A percentile compares a stretch with the other conserved stretches of the same genome.
Conservation (phyloP, 1,284 basidiomycete species). For the Athelia sp. region DNA sequence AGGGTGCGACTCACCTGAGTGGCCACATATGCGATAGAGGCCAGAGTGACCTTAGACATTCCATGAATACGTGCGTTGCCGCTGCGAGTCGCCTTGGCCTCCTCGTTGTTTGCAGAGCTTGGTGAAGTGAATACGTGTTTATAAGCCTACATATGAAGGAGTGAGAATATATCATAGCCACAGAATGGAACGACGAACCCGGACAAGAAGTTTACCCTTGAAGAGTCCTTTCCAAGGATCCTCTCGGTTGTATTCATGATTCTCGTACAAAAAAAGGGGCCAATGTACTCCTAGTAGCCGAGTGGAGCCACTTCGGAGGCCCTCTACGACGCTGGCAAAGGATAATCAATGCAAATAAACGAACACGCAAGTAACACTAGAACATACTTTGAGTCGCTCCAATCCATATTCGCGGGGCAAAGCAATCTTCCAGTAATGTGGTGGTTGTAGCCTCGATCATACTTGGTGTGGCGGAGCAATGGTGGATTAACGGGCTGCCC, state of each 20-base stretch:
- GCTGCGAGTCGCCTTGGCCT: not conserved
- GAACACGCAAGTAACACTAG: not conserved
- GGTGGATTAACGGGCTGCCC: conserved; percentile 4
- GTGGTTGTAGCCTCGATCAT: conserved; percentile 3
- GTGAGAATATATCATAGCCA: no score
- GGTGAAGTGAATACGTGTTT: conserved; percentile 1
- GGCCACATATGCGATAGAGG: not conserved
- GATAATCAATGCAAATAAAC: not conserved
- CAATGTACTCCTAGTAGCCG: conserved; percentile 2
- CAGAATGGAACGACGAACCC: not conserved
- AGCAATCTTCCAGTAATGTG: conserved; percentile 2
- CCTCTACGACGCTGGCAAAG: not conserved
- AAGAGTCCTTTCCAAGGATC: conserved; percentile 5
- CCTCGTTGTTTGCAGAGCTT: not conserved
- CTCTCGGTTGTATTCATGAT: not conserved
- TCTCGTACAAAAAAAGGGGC: conserved; percentile 2
- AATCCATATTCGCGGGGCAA: conserved; percentile 3
- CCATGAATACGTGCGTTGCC: not conserved
- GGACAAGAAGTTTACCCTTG: not conserved
- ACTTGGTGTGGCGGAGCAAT: conserved; percentile 3
- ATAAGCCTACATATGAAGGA: not conserved
- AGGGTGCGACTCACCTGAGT: not conserved
- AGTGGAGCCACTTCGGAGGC: not conserved
- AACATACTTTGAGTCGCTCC: conserved; percentile 2
- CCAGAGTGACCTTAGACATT: not conserved